phyloP scores from a whole-genome alignment of 2,329 filamentous ascomycete species.

The Myriosclerotinia scirpicola region DNA sequence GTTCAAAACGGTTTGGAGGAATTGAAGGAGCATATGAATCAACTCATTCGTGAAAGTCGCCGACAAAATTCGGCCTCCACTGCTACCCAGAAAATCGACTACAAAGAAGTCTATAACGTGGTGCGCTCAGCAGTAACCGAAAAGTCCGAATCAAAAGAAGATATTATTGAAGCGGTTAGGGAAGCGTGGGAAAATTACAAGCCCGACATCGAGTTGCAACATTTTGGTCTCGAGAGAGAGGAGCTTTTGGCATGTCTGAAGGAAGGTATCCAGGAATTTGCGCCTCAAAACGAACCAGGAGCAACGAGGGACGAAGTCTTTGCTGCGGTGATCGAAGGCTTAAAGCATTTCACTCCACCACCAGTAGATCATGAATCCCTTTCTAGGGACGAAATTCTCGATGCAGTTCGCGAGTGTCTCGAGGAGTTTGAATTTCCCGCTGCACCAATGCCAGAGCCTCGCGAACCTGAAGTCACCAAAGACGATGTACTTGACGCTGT shows the following conservation, averaged over 20 bases:
- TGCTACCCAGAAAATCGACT: constrained; percentile 62
- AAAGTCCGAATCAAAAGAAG: constrained; percentile 63
- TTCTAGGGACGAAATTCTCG: constrained; percentile 79
- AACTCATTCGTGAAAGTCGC: constrained; percentile 73
- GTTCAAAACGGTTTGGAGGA: constrained; percentile 79
- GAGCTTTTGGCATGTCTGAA: constrained; percentile 85
- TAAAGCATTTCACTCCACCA: constrained; percentile 78
- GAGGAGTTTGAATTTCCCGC: constrained; percentile 79
- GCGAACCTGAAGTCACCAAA: constrained; percentile 55
- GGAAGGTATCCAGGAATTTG: constrained; percentile 79
- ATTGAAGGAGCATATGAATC: constrained; percentile 80
- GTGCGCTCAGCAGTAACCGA: constrained; percentile 72
- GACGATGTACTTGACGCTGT: constrained; percentile 66
- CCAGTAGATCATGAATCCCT: constrained; percentile 68
- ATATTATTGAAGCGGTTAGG: constrained; percentile 81
- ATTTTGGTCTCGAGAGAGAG: constrained; percentile 85
- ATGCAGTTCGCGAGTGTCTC: constrained; percentile 80
- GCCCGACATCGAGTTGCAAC: constrained; percentile 86
- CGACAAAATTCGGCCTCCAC: constrained; percentile 67
- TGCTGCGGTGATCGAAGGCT: constrained; percentile 78
- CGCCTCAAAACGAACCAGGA: constrained; percentile 50
- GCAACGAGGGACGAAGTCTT: constrained; percentile 84
- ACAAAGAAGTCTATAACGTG: constrained; percentile 81
- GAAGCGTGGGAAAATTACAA: constrained; percentile 95
- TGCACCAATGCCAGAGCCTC: constrained; percentile 56